A percentile compares a stretch with the other conserved stretches of the same genome.
These are phyloP conservation scores for Scedosporium apiospermum DNA, from an alignment of 2,329 filamentous ascomycete genomes.

Conservation along the genomic window DNA sequence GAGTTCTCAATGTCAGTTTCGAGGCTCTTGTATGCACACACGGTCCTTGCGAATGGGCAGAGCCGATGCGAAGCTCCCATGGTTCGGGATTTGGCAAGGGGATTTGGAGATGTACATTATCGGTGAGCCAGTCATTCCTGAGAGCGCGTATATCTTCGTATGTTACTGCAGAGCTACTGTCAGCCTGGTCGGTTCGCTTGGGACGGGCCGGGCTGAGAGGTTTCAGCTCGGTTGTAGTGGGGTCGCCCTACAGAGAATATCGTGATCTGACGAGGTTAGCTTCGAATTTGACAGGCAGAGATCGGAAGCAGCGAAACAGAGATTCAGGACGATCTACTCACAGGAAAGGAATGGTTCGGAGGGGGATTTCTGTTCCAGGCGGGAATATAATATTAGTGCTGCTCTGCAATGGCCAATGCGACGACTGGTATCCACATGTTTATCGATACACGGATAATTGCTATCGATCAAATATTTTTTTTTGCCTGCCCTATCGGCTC, in stretches of 20 bases:
- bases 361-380: slow-evolving; percentile 20
- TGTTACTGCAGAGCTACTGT: slow-evolving; percentile 8
- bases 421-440: too few relatives aligned
- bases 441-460: not conserved
- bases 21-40: not conserved
- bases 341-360: slow-evolving; percentile 34
- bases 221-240: not conserved
- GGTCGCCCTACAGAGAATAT: slow-evolving; percentile 21
- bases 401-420: not conserved
- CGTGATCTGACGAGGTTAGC: slow-evolving; percentile 22
- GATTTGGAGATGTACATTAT: slow-evolving; percentile 58
- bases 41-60: not conserved
- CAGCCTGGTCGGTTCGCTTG: not conserved
- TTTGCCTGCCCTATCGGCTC: not conserved
- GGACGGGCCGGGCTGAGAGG: not conserved
- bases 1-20: slow-evolving; percentile 1
- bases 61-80: not conserved
- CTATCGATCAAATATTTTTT: not conserved
- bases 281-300: not conserved
- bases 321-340: slow-evolving; percentile 18
- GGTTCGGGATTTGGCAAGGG: not conserved
- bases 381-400: not conserved
- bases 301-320: slow-evolving; percentile 2
- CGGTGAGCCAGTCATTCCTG: slow-evolving; percentile 90
- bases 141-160: slow-evolving; percentile 77